phyloP scores from a whole-genome alignment of 2,329 filamentous ascomycete genomes.

The Hirsutella thompsonii region DNA sequence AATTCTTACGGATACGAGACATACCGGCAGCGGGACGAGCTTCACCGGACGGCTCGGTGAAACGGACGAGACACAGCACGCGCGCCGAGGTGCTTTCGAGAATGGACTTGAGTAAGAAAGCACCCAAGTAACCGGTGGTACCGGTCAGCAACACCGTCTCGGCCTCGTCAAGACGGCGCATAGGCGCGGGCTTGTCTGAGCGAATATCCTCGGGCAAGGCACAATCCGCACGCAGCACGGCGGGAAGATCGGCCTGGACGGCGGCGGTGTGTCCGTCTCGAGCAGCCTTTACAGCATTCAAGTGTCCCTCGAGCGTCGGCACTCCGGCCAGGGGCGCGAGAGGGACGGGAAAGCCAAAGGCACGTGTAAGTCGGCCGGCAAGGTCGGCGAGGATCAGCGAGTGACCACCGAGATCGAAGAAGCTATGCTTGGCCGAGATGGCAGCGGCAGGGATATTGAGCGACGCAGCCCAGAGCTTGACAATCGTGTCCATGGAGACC shows the following conservation, averaged over 20 bases:
- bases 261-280: conserved; percentile 62
- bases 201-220: conserved; percentile 58
- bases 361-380: conserved; percentile 53
- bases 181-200: conserved; percentile 37
- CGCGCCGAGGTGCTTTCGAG: conserved; percentile 55
- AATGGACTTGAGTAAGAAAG: conserved; percentile 58
- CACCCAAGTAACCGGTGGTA: conserved; percentile 64
- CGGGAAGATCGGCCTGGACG: conserved; percentile 62
- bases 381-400: conserved; percentile 67
- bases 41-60: conserved; percentile 51
- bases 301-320: conserved; percentile 59
- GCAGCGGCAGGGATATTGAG: conserved; percentile 49
- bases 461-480: conserved; percentile 58
- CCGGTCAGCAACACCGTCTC: conserved; percentile 61
- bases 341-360: conserved; percentile 62
- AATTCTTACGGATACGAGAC: conserved; percentile 59
- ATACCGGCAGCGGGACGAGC: conserved; percentile 54
- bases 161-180: conserved; percentile 49
- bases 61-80: conserved; percentile 62
- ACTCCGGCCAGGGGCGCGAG: conserved; percentile 58
- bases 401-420: conserved; percentile 73
- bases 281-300: conserved; percentile 57
- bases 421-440: conserved; percentile 60
- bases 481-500: conserved; percentile 53
- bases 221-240: conserved; percentile 54